These are phyloP conservation scores for Boeremia exigua DNA, from an alignment of 2,329 filamentous ascomycete genomes.

Conservation along the genomic window DNA sequence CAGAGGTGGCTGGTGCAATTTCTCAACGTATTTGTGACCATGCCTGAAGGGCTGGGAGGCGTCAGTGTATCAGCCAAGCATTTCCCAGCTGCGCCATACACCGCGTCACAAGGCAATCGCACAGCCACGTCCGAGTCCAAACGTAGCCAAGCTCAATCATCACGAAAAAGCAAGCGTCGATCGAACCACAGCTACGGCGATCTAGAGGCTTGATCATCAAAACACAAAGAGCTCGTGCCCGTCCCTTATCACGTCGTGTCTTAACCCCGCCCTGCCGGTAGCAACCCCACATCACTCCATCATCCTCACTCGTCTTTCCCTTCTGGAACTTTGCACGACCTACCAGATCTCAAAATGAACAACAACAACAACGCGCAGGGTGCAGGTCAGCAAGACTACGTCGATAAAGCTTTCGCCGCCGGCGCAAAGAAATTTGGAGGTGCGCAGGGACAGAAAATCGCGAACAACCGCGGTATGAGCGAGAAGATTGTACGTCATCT, in stretches of 20 bases:
- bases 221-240: background rate
- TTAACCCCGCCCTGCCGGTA: background rate
- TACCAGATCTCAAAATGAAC: background rate
- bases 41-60: too few species aligned
- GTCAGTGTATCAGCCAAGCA: too few species aligned
- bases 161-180: background rate
- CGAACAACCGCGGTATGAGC: conserved; percentile 47
- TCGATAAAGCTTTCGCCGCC: conserved; percentile 50
- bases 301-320: background rate
- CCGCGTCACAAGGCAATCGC: background rate
- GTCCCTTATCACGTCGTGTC: background rate
- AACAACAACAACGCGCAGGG: conserved; percentile 14
- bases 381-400: conserved; percentile 12
- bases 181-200: background rate
- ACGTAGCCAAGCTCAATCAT: conserved; percentile 1
- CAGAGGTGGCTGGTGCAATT: too few species aligned
- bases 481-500: conserved; percentile 45
- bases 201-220: conserved; percentile 1
- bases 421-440: conserved; percentile 55
- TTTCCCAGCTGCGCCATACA: background rate
- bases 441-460: conserved; percentile 39
- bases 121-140: background rate
- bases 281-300: background rate
- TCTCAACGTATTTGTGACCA: too few species aligned
- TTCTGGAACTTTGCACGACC: background rate